phyloP scores from a whole-genome alignment of 345 rosid species.

The Excoecaria cochinchinensis region DNA sequence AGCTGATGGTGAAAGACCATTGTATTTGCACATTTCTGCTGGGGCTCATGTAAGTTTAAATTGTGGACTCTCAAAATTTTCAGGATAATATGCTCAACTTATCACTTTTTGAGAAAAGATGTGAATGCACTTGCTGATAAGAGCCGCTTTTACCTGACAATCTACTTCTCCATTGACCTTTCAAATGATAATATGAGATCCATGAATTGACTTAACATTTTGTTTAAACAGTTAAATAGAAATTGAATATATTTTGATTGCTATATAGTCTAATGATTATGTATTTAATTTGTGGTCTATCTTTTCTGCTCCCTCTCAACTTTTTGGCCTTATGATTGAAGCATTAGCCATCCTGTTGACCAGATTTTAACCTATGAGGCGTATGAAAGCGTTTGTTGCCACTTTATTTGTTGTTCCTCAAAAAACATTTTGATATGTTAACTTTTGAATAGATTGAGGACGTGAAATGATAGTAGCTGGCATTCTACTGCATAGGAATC shows the following conservation, averaged over 20 bases:
- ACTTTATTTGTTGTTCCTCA: not conserved
- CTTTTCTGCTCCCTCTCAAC: not conserved
- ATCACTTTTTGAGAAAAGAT: not conserved
- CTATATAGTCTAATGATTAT: not conserved
- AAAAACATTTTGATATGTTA: not conserved
- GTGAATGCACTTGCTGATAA: not conserved
- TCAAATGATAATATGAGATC: not conserved
- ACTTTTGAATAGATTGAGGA: not conserved
- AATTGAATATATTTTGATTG: not conserved
- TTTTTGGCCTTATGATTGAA: not conserved
- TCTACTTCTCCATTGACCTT: not conserved
- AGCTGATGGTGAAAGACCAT: slow-evolving; percentile 76
- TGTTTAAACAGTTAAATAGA: too few species aligned
- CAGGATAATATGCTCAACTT: not conserved
- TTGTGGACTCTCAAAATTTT: not conserved
- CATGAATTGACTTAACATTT: not conserved
- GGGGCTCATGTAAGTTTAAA: slow-evolving; percentile 67
- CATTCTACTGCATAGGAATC: not conserved
- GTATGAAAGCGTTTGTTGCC: not conserved
- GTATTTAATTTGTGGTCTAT: not conserved
- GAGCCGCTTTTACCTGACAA: not conserved
- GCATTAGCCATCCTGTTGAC: not conserved
- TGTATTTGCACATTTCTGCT: slow-evolving; percentile 89
- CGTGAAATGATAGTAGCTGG: not conserved
- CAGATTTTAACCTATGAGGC: not conserved